Conservation (phyloP, 78 protist species). For the Speleostelium caveatum region DNA sequence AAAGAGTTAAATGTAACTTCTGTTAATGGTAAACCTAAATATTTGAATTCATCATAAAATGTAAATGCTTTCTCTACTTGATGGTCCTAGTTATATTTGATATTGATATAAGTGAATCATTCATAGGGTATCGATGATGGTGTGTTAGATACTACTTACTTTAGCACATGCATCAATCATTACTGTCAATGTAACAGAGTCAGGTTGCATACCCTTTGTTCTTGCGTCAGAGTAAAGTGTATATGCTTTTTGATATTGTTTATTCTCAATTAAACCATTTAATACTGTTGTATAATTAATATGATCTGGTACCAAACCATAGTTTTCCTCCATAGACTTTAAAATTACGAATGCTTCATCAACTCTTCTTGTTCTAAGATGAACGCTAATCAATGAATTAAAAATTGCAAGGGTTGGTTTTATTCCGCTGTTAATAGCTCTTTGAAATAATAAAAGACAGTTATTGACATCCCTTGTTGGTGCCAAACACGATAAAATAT, state of each 20-base stretch:
- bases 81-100: constrained; percentile 10
- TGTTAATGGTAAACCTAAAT: constrained; percentile 46
- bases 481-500: constrained; percentile 9
- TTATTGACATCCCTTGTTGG: constrained; percentile 33
- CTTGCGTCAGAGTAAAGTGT: constrained; percentile 57
- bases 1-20: constrained; percentile 67
- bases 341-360: constrained; percentile 41
- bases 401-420: constrained; percentile 22
- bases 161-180: constrained; percentile 76
- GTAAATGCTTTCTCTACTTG: constrained; percentile 63
- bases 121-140: too few relatives aligned
- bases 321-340: constrained; percentile 18
- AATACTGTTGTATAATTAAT: constrained; percentile 48
- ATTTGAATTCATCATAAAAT: constrained; percentile 62
- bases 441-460: constrained; percentile 13
- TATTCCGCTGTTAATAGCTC: constrained; percentile 15
- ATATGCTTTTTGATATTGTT: background rate
- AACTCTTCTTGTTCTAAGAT: background rate
- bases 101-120: too few relatives aligned
- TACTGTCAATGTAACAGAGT: constrained; percentile 38
- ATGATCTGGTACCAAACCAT: constrained; percentile 53
- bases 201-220: constrained; percentile 69
- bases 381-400: constrained; percentile 9
- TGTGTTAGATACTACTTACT: background rate
- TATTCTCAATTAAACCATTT: constrained; percentile 21